Percentiles rank a stretch among this genome's conserved stretches.
phyloP scores from a whole-genome alignment of 2,329 filamentous ascomycete genomes.

The Ploettnerulaceae sp. region DNA sequence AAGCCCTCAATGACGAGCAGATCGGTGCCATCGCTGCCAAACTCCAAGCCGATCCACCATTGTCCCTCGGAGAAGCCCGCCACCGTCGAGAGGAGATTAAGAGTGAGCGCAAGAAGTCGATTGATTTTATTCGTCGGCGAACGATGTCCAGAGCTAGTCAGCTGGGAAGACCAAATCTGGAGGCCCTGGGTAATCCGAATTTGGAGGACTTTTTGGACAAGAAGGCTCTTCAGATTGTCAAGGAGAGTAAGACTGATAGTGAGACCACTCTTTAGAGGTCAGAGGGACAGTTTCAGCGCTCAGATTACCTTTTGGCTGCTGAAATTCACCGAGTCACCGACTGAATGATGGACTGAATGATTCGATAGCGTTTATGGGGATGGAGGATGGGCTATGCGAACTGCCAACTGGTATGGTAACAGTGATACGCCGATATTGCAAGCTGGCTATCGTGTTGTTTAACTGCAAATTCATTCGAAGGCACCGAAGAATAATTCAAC shows the following conservation, averaged over 20 bases:
- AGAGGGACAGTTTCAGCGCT: too few species aligned
- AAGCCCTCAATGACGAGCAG: conserved; percentile 2
- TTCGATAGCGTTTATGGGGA: too few species aligned
- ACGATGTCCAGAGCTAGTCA: conserved; percentile 10
- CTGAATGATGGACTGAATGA: too few species aligned
- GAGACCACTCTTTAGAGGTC: too few species aligned
- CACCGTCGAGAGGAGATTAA: conserved; percentile 18
- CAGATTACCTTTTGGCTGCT: too few species aligned
- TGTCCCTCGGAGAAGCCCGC: conserved; percentile 20
- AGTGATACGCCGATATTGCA: too few species aligned
- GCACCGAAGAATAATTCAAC: too few species aligned
- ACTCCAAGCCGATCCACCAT: conserved; percentile 9
- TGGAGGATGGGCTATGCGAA: too few species aligned
- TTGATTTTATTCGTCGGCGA: conserved; percentile 20
- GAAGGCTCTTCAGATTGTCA: background rate
- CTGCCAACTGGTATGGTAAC: too few species aligned
- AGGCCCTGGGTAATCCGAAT: conserved; percentile 1
- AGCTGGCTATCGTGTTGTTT: too few species aligned
- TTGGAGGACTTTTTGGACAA: background rate
- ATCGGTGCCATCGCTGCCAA: conserved; percentile 1
- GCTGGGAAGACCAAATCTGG: conserved; percentile 1
- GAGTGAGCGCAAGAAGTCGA: conserved; percentile 14
- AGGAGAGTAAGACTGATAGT: background rate
- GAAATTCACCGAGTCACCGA: too few species aligned
- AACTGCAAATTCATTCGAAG: too few species aligned